Evolutionary conservation across 768 basidiomycete genomes (phyloP).

Genomic region (Pisolithus microcarpus): DNA sequence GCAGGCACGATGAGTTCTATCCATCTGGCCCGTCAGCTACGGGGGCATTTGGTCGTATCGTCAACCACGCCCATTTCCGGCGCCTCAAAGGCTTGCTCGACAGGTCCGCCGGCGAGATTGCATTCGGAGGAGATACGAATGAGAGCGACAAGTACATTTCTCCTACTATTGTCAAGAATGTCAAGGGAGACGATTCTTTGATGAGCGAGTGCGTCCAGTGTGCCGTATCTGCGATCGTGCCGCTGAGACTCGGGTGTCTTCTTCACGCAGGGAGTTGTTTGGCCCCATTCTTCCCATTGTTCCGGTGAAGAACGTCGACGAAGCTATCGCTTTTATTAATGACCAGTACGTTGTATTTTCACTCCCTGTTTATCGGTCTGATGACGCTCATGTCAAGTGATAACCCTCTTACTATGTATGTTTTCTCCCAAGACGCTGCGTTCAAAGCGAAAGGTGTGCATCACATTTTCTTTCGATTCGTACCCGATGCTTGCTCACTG

Average conservation of each 20-base stretch:
- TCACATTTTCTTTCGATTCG: neutral
- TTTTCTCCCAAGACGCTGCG: slow-evolving; percentile 55
- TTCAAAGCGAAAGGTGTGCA: slow-evolving; percentile 55
- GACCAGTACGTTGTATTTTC: slow-evolving; percentile 27
- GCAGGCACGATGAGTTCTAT: slow-evolving; percentile 28
- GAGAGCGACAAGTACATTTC: slow-evolving; percentile 55
- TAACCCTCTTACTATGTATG: slow-evolving; percentile 69
- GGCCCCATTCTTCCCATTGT: slow-evolving; percentile 76
- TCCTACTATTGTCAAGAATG: slow-evolving; percentile 64
- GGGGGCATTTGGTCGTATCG: slow-evolving; percentile 43
- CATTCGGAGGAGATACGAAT: slow-evolving; percentile 57
- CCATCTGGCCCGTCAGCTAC: slow-evolving; percentile 38
- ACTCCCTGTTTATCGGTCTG: neutral
- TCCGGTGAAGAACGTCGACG: slow-evolving; percentile 61
- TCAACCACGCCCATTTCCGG: slow-evolving; percentile 46
- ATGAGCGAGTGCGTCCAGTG: slow-evolving; percentile 59
- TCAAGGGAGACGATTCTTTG: slow-evolving; percentile 56
- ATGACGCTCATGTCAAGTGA: slow-evolving; percentile 36
- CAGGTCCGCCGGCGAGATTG: slow-evolving; percentile 56
- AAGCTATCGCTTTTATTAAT: slow-evolving; percentile 65
- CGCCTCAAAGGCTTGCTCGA: slow-evolving; percentile 60
- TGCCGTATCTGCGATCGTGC: neutral
- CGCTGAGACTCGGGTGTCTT: neutral
- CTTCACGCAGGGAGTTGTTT: slow-evolving; percentile 61
- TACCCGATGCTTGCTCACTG: neutral